Base-by-base conservation (phyloP, 2,329 filamentous ascomycete genomes). In the Didymella lethalis region DNA sequence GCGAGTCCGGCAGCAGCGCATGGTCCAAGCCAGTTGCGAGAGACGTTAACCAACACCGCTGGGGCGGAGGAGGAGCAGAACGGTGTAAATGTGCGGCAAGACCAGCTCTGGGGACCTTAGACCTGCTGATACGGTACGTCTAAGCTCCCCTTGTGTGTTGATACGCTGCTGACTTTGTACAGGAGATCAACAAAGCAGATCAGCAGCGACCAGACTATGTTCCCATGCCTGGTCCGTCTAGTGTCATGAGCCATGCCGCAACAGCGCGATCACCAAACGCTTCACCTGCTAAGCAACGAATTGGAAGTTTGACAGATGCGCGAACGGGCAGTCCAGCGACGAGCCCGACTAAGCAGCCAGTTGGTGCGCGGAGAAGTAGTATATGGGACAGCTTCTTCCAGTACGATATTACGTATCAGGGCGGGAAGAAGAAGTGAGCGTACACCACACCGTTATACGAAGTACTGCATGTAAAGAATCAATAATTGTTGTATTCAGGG, bases 51-150 rank as follows among this genome's bases (percentile, higher is more conserved):
- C 2, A 73, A 68, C 14, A 69, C 54, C 26, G 56, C 54, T 28
- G 66, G 38, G 16, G 34, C n/a, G 18, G 56, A 54, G 26, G 47
- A 29, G 50, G 70, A 73, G 26, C 65, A 71, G 45, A 76, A 78
- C 50, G 78, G 67, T 48, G 48, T 45, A 54, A 68, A 80, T 77
- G 79, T 80, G 72, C 77, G 79, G 65, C 77, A 75, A 68, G 78
- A 80, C 64, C 75, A 78, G 57, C 72, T 80, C 50, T 78, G 77
- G 75, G 78, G 78, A 67, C 77, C 77, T 72, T 78, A 75, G 72
- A 64, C 73, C 71, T 67, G 64, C 63, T 63, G 49, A 59, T 65
- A 48, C 55, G 65, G 67, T 70, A 71, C 68, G 67, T 70, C 72
- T 74, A 71, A 69, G 73, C 67, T 69, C 63, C 64, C 66, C 62